These are phyloP conservation scores for Perkinsus marinus DNA, from an alignment of 169 alveolate genomes.

Conservation along the genomic window DNA sequence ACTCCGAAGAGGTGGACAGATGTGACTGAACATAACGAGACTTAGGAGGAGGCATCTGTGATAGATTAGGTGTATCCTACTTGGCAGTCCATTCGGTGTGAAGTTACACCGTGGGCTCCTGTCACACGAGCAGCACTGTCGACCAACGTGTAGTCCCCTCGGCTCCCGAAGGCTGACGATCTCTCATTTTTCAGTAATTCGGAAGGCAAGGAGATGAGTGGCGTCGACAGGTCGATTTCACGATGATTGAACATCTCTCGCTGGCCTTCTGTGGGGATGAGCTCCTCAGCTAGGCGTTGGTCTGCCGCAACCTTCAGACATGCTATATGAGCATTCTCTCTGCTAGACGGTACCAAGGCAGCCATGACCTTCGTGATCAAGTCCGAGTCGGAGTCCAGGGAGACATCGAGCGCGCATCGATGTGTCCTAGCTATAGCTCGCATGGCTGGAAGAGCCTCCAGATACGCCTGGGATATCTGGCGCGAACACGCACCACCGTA, in stretches of 20 bases:
- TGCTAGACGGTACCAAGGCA: neutral
- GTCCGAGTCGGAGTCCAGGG: neutral
- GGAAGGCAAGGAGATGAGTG: neutral
- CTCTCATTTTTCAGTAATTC: neutral
- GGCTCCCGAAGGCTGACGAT: neutral
- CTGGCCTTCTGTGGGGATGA: neutral
- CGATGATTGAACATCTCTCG: neutral
- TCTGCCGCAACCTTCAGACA: neutral
- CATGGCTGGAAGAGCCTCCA: neutral
- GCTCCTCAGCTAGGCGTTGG: neutral
- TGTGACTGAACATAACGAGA: neutral
- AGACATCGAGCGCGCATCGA: neutral
- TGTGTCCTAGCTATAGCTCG: neutral
- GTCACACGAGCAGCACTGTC: neutral
- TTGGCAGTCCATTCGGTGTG: neutral
- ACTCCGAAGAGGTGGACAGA: neutral
- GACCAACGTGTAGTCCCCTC: neutral
- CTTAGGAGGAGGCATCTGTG: neutral
- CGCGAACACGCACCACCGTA: neutral
- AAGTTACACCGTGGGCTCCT: neutral
- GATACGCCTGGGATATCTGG: neutral
- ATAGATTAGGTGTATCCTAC: neutral
- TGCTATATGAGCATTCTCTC: neutral
- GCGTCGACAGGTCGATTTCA: neutral
- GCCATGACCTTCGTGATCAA: neutral